Percentiles rank a stretch among this genome's conserved stretches.
Conservation (phyloP, 2,329 filamentous ascomycete genomes). For the Shiraia bambusicola region DNA sequence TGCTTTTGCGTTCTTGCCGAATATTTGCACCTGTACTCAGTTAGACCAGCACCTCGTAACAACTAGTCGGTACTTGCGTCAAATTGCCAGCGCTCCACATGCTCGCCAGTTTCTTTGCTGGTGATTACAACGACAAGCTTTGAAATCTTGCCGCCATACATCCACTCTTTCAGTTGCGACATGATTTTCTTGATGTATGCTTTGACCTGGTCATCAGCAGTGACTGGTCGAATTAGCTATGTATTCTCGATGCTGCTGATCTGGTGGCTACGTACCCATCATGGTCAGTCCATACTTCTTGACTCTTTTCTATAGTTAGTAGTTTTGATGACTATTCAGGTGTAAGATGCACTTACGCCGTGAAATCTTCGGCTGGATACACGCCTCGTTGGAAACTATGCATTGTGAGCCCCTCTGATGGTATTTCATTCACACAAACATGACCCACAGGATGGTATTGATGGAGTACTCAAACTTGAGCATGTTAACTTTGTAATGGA, state of each 20-base stretch:
- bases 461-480: constrained; percentile 92
- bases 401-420: constrained; percentile 15
- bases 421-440: too few species aligned
- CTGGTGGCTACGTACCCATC: constrained; percentile 62
- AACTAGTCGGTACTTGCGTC: constrained; percentile 61
- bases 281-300: constrained; percentile 99
- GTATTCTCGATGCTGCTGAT: neutral
- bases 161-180: constrained; percentile 96
- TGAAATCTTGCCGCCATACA: constrained; percentile 93
- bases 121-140: constrained; percentile 97
- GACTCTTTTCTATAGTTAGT: constrained; percentile 56
- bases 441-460: constrained; percentile 82
- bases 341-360: constrained; percentile 61
- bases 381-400: constrained; percentile 77
- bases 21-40: constrained; percentile 57
- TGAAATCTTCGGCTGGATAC: constrained; percentile 95
- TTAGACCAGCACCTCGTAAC: constrained; percentile 6
- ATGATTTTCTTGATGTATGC: constrained; percentile 99
- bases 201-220: constrained; percentile 95
- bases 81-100: constrained; percentile 97
- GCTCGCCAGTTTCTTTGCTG: constrained; percentile 93
- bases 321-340: neutral
- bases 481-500: constrained; percentile 17
- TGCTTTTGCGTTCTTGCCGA: constrained; percentile 54
- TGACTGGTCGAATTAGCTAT: constrained; percentile 58